Conservation (phyloP, 441 rosid species). For the Pelargonium fulgidum region DNA sequence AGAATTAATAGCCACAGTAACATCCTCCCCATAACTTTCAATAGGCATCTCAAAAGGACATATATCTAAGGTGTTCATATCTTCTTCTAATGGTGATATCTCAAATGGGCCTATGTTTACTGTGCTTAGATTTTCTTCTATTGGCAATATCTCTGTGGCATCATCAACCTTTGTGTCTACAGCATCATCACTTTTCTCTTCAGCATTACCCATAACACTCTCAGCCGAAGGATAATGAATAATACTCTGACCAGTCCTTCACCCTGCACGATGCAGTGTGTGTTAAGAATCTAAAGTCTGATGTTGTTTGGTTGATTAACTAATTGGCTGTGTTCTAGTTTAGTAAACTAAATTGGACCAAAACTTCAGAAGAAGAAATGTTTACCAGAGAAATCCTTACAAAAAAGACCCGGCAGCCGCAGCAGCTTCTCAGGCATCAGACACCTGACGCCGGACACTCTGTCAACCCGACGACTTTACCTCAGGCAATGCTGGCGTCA, state of each 20-base stretch:
- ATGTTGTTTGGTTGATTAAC: neutral
- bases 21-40: neutral
- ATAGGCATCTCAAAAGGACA: neutral
- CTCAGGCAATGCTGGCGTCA: slow-evolving; percentile 2
- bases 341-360: neutral
- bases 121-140: slow-evolving; percentile 13
- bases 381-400: neutral
- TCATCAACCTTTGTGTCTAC: slow-evolving; percentile 31
- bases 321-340: neutral
- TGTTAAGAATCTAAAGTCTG: neutral
- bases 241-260: slow-evolving; percentile 1
- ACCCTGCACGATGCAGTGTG: neutral
- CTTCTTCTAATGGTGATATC: neutral
- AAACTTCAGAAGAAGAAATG: neutral
- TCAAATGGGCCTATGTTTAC: neutral
- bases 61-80: neutral
- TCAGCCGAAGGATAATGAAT: neutral
- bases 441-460: neutral
- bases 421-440: no score
- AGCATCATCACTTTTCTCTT: slow-evolving; percentile 30
- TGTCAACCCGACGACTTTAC: neutral
- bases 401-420: neutral
- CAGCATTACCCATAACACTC: slow-evolving; percentile 15
- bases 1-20: neutral
- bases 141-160: slow-evolving; percentile 21